These are phyloP conservation scores for Lotus japonicus DNA, from an alignment of 306 rosid species.

Conservation along the genomic window DNA sequence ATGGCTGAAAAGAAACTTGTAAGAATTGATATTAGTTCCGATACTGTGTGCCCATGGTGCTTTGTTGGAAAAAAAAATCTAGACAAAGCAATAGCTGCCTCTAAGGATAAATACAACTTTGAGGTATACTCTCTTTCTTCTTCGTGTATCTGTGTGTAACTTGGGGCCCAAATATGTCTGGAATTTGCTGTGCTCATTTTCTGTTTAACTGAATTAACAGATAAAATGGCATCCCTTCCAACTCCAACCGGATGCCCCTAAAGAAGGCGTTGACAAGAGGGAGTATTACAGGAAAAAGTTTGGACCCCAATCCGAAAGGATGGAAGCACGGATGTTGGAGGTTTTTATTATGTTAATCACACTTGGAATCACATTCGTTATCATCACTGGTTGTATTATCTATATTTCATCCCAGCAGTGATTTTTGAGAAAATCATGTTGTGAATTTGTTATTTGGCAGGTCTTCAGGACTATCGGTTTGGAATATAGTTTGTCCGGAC, in stretches of 20 bases:
- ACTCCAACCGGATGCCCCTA: slow-evolving; percentile 71
- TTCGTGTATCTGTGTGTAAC: neutral
- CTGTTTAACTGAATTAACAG: slow-evolving; percentile 32
- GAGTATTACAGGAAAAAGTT: slow-evolving; percentile 53
- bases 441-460: slow-evolving; percentile 41
- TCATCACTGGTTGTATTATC: neutral
- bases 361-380: neutral
- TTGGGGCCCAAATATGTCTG: neutral
- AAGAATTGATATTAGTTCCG: slow-evolving; percentile 62
- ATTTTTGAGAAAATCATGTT: neutral
- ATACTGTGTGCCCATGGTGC: slow-evolving; percentile 93
- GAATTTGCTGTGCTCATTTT: neutral
- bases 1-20: slow-evolving; percentile 70
- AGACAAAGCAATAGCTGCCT: slow-evolving; percentile 66
- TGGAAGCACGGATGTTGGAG: slow-evolving; percentile 79
- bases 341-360: slow-evolving; percentile 26
- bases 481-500: slow-evolving; percentile 59
- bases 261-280: slow-evolving; percentile 68
- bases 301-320: slow-evolving; percentile 47
- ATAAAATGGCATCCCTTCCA: slow-evolving; percentile 85
- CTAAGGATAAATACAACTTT: slow-evolving; percentile 60
- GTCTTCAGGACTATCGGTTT: slow-evolving; percentile 45
- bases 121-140: slow-evolving; percentile 35
- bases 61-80: slow-evolving; percentile 78
- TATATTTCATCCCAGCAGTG: neutral